Base-by-base conservation (phyloP, 192 early-diverging fungal genomes). In the Nowakowskiella sp. region DNA sequence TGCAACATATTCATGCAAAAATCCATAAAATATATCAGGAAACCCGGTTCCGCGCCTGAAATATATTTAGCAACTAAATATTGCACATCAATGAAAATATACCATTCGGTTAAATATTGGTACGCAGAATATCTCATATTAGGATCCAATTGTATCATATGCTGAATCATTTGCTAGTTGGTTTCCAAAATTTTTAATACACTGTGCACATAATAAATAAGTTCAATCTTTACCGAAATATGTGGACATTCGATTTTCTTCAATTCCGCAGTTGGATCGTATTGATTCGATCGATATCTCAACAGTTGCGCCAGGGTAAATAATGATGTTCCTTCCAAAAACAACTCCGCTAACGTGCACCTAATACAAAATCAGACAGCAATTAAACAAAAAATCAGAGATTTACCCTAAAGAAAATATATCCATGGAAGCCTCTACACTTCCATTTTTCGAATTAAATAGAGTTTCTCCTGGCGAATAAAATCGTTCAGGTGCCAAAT, bases 401-500 rank as follows among this genome's bases (percentile, higher is more conserved):
- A 30, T 64, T 42, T 75, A 89, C 87, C 94, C 94, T 5, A 89
- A 63, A 1, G 89, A 88, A 65, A 98, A 98, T 13, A 98, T 80
- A 54, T 98, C 94, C 94, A 98, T 98, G 5, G 81, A 85, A 8
- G 83, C 70, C 27, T 73, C 86, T 10, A 62, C 55, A 31, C 50
- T 64, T 25, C 47, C 59, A 25, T 57, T 42, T 2, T 64, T 68
- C 13, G 36, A 48, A 3, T 52, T 26, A 49, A 64, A 65, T 24
- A 63, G 27, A 9, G 70, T 49, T 45, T 68, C 65, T 23, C 78
- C 77, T 6, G 85, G 72, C 29, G 84, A 82, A 51, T 88, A 89
- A 62, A 98, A 94, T 60, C 94, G 71, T 71, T 98, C 94, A 1
- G 94, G 92, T 21, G 94, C 93, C 23, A 98, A 66, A 65, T 93